These are phyloP conservation scores for Hypoxylon sp. DNA, from an alignment of 2,329 filamentous ascomycete genomes.

Conservation along the genomic window DNA sequence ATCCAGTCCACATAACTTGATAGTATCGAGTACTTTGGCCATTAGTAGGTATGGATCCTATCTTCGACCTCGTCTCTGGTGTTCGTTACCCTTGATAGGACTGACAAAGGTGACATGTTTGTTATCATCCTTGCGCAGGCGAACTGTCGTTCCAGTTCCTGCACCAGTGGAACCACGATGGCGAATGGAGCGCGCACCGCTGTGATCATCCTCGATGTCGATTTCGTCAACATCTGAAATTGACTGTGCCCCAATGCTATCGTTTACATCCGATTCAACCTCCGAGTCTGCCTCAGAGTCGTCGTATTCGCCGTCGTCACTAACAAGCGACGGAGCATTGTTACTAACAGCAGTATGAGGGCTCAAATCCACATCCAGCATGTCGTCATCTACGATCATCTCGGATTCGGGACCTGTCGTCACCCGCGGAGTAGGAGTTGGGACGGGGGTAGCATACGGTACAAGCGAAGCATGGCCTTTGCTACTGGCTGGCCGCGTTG, in stretches of 20 bases:
- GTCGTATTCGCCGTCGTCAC: slow-evolving; percentile 84
- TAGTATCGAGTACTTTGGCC: slow-evolving; percentile 23
- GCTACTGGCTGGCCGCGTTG: slow-evolving; percentile 68
- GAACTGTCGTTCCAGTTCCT: slow-evolving; percentile 59
- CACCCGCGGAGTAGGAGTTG: slow-evolving; percentile 54
- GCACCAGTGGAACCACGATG: slow-evolving; percentile 57
- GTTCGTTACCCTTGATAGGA: slow-evolving; percentile 62
- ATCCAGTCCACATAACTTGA: slow-evolving; percentile 3
- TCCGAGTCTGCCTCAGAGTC: slow-evolving; percentile 76
- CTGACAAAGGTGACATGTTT: slow-evolving; percentile 71
- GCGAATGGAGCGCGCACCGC: slow-evolving; percentile 60
- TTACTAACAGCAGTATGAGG: slow-evolving; percentile 80
- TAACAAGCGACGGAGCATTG: slow-evolving; percentile 83
- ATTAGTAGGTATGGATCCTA: slow-evolving; percentile 36
- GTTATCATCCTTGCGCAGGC: slow-evolving; percentile 67
- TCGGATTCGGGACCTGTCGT: slow-evolving; percentile 45
- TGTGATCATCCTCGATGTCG: slow-evolving; percentile 70
- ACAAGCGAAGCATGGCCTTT: slow-evolving; percentile 65
- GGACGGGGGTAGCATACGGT: slow-evolving; percentile 59
- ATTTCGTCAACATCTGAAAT: slow-evolving; percentile 75
- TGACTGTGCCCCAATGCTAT: slow-evolving; percentile 70
- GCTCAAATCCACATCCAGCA: slow-evolving; percentile 75
- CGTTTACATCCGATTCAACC: slow-evolving; percentile 70
- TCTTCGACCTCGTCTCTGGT: slow-evolving; percentile 52
- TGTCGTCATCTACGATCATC: slow-evolving; percentile 62